Evolutionary conservation across 2,329 filamentous ascomycete species (phyloP).

Genomic region (Arthrinium phaeospermum): DNA sequence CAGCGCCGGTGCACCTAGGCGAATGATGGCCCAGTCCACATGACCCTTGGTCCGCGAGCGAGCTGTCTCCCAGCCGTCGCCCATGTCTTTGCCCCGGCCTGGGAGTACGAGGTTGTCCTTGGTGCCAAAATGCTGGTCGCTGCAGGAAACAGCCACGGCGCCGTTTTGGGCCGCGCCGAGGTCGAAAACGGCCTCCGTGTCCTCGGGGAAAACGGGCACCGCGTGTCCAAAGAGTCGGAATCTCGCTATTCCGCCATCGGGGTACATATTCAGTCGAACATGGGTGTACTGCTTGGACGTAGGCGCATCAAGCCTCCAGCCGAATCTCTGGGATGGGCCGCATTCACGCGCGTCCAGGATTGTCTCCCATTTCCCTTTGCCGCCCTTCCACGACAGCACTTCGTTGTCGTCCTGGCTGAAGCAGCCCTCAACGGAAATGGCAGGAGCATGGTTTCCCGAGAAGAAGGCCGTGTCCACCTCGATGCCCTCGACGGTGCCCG

Average conservation of each 20-base stretch:
- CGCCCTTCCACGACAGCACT: conserved; percentile 66
- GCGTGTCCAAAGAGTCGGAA: conserved; percentile 80
- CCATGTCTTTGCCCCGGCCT: conserved; percentile 82
- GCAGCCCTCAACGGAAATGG: conserved; percentile 77
- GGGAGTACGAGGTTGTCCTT: conserved; percentile 83
- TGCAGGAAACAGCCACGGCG: conserved; percentile 76
- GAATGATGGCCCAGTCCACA: conserved; percentile 81
- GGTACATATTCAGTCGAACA: conserved; percentile 82
- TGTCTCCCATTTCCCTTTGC: conserved; percentile 70
- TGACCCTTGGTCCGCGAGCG: conserved; percentile 74
- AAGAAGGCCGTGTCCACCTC: conserved; percentile 86
- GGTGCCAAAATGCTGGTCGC: conserved; percentile 83
- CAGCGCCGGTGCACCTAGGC: conserved; percentile 69
- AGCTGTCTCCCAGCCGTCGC: conserved; percentile 86
- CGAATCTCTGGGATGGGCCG: conserved; percentile 75
- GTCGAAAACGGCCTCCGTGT: conserved; percentile 71
- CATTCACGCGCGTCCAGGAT: conserved; percentile 74
- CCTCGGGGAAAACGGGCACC: conserved; percentile 75
- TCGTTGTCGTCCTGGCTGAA: conserved; percentile 70
- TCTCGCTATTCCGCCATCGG: conserved; percentile 81
- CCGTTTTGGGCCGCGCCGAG: conserved; percentile 81
- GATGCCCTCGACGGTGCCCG: conserved; percentile 73
- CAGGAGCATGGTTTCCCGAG: conserved; percentile 81
- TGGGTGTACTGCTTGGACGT: conserved; percentile 76
- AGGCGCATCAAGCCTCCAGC: conserved; percentile 67